A percentile compares a stretch with the other conserved stretches of the same genome.
Evolutionary conservation across 768 basidiomycete genomes (phyloP).

Genomic region (Rossbeevera mucosa): DNA sequence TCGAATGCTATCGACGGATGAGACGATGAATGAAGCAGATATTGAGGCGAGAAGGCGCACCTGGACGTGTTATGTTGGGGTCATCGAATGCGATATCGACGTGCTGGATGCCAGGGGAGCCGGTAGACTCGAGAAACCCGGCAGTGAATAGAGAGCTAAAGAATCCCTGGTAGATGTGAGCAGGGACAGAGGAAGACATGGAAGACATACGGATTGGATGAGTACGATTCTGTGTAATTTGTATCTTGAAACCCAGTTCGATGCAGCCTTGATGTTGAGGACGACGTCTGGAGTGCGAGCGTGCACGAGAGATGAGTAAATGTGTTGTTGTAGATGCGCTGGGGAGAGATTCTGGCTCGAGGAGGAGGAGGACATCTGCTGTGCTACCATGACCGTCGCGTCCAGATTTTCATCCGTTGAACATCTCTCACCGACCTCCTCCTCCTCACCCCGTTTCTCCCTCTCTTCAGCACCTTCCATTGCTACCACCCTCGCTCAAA

Average conservation of each 20-base stretch:
- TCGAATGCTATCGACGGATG: slow-evolving; percentile 65
- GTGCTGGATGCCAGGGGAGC: slow-evolving; percentile 37
- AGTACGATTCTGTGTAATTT: slow-evolving; percentile 80
- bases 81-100: slow-evolving; percentile 77
- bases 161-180: slow-evolving; percentile 56
- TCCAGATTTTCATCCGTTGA: slow-evolving; percentile 32
- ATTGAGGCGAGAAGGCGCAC: slow-evolving; percentile 38
- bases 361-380: slow-evolving; percentile 23
- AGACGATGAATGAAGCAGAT: neutral
- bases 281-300: slow-evolving; percentile 75
- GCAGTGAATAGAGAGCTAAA: slow-evolving; percentile 84
- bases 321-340: slow-evolving; percentile 62
- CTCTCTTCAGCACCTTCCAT: slow-evolving; percentile 69
- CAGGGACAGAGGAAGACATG: neutral
- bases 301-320: slow-evolving; percentile 70
- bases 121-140: slow-evolving; percentile 63
- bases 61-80: slow-evolving; percentile 82
- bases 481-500: slow-evolving; percentile 47
- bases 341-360: slow-evolving; percentile 40
- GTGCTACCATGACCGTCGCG: slow-evolving; percentile 26
- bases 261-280: slow-evolving; percentile 57
- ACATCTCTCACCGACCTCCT: slow-evolving; percentile 47
- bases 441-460: slow-evolving; percentile 32
- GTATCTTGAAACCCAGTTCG: slow-evolving; percentile 63
- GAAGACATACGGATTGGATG: slow-evolving; percentile 69